phyloP scores from a whole-genome alignment of 2,329 filamentous ascomycete genomes.

The Drechmeria coniospora region DNA sequence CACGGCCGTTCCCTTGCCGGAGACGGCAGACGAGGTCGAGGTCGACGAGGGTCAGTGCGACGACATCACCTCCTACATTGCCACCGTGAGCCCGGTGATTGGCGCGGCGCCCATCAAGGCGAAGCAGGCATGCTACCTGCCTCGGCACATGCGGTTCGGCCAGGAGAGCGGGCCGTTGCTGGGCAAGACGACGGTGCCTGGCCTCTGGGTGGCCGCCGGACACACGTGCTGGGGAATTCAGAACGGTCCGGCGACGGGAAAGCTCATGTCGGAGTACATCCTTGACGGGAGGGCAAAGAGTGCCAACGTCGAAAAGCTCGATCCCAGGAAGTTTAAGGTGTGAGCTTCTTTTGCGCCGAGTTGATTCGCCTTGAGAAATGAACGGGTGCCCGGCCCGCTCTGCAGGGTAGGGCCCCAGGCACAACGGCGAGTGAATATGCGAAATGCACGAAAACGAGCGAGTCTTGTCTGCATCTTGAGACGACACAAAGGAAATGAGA shows the following conservation, averaged over 20 bases:
- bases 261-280: slow-evolving; percentile 63
- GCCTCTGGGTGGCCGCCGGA: slow-evolving; percentile 68
- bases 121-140: slow-evolving; percentile 86
- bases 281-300: slow-evolving; percentile 58
- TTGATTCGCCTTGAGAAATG: not conserved
- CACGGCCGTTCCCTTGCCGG: slow-evolving; percentile 55
- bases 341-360: slow-evolving; percentile 10
- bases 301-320: slow-evolving; percentile 48
- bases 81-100: slow-evolving; percentile 48
- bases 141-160: slow-evolving; percentile 52
- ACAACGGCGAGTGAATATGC: too few species aligned
- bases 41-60: slow-evolving; percentile 65
- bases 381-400: too few species aligned
- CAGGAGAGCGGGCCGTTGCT: slow-evolving; percentile 55
- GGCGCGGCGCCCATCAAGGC: slow-evolving; percentile 52
- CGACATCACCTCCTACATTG: slow-evolving; percentile 69
- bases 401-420: too few species aligned
- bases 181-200: slow-evolving; percentile 56
- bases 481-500: too few species aligned
- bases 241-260: slow-evolving; percentile 79
- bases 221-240: slow-evolving; percentile 99
- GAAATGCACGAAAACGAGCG: too few species aligned
- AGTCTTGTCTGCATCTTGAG: too few species aligned
- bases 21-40: slow-evolving; percentile 58
- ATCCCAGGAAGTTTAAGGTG: slow-evolving; percentile 49